Conservation (phyloP, 371 early-diverging fungal species). For the Mortierella sp. region DNA sequence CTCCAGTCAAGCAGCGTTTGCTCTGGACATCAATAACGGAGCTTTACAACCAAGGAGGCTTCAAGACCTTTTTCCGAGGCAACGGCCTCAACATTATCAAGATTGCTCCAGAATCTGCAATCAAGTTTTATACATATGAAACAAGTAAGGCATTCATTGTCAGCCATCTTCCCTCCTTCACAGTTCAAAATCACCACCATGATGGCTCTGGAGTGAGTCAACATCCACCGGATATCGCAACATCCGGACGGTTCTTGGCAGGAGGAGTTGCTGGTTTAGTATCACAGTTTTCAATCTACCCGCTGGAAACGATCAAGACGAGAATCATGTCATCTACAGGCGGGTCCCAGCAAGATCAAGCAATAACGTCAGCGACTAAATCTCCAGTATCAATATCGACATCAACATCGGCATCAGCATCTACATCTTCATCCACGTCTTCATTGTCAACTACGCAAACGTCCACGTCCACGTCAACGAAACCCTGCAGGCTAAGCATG, state of each 20-base stretch:
- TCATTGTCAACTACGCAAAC: not conserved
- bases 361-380: slow-evolving; percentile 1
- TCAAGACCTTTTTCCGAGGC: slow-evolving; percentile 82
- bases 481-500: slow-evolving; percentile 12
- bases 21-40: slow-evolving; percentile 57
- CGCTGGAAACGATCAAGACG: slow-evolving; percentile 84
- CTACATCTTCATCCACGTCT: slow-evolving; percentile 7
- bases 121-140: slow-evolving; percentile 84
- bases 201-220: not conserved
- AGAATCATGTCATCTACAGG: slow-evolving; percentile 77
- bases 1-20: slow-evolving; percentile 44
- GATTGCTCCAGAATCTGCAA: slow-evolving; percentile 84
- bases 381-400: not conserved
- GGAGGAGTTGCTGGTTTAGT: slow-evolving; percentile 87
- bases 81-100: slow-evolving; percentile 87
- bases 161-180: slow-evolving; percentile 36
- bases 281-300: slow-evolving; percentile 84
- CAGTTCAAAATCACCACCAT: slow-evolving; percentile 17
- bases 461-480: not conserved
- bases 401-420: slow-evolving; percentile 4
- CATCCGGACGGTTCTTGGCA: slow-evolving; percentile 77
- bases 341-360: slow-evolving; percentile 20
- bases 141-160: slow-evolving; percentile 72
- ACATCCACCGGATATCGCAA: slow-evolving; percentile 60
- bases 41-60: slow-evolving; percentile 78